Base-by-base conservation (phyloP, 78 protist genomes). In the Pigoraptor vietnamica region DNA sequence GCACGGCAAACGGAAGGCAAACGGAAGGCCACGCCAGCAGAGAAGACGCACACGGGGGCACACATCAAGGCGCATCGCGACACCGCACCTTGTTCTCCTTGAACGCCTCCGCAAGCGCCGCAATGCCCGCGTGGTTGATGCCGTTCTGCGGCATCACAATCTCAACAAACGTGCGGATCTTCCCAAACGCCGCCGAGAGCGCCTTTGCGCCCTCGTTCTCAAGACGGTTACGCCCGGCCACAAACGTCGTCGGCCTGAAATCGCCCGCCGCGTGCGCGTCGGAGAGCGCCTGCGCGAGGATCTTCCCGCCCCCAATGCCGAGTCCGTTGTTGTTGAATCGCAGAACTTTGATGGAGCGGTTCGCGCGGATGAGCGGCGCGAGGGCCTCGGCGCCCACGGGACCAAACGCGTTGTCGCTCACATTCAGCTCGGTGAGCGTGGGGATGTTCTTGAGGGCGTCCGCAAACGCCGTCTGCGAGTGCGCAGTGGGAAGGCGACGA, bases 331-430 rank as follows among this genome's bases (percentile, higher is more conserved):
- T 90, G 33, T n/a, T 82, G 92, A 90, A 1, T 0, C 88, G 39
- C 1, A 90, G 87, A 24, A 35, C 89, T 79, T 81, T 19, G 38
- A 81, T 9, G 39, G n/a, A 35, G 21, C 34, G 0, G 92, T 81
- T 79, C 25, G 21, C 36, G 33, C 34, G 2, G 1, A 90, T 36
- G n/a, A 90, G 92, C n/a, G 82, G 40, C 10, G 82, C 24, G 23
- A 90, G 10, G 2, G 89, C 25, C 34, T 35, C 36, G 33, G 86
- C 92, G 21, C 92, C 92, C 1, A 37, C 24, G 35, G 88, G 92
- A 36, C 92, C 88, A 0, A 90, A 79, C 9, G 92, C 92, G 24
- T 90, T 90, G 92, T 90, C 88, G 40, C 40, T n/a, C 25, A 90
- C n/a, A 23, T 90, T 36, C 36, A 90, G 37, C 56, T 34, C 88